Conservation (phyloP, 768 basidiomycete species). For the Boletus pseudopeckii region DNA sequence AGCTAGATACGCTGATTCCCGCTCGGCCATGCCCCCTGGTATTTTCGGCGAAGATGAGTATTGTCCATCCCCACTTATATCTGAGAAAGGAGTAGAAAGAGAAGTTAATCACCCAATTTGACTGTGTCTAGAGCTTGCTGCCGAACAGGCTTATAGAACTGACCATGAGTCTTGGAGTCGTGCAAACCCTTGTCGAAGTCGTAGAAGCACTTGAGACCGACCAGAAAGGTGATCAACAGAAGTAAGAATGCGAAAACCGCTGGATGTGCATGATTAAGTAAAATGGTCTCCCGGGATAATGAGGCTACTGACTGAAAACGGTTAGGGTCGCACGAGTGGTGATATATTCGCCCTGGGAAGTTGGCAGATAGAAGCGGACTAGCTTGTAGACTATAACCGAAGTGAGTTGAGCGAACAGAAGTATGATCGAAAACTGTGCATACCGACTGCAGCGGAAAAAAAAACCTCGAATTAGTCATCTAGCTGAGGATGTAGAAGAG, state of each 20-base stretch:
- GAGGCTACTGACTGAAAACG: slow-evolving; percentile 61
- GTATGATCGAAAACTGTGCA: slow-evolving; percentile 2
- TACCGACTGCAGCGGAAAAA: slow-evolving; percentile 25
- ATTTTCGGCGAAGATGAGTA: slow-evolving; percentile 39
- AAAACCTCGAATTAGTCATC: slow-evolving; percentile 1
- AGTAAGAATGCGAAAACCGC: slow-evolving; percentile 76
- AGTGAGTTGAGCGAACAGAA: background rate
- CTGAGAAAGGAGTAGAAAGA: slow-evolving; percentile 31
- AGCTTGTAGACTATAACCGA: slow-evolving; percentile 68
- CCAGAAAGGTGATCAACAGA: slow-evolving; percentile 66
- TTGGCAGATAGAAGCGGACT: slow-evolving; percentile 74
- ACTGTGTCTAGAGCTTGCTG: slow-evolving; percentile 20
- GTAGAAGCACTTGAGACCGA: slow-evolving; percentile 74
- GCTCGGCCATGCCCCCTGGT: slow-evolving; percentile 45
- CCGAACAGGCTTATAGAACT: slow-evolving; percentile 40
- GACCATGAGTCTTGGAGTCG: slow-evolving; percentile 71
- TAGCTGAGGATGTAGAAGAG: background rate
- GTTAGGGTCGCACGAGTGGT: slow-evolving; percentile 81
- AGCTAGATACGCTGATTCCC: slow-evolving; percentile 42
- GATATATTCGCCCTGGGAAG: slow-evolving; percentile 49
- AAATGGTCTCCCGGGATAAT: background rate
- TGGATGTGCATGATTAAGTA: slow-evolving; percentile 26
- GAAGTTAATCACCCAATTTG: slow-evolving; percentile 37
- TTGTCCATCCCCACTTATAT: slow-evolving; percentile 45
- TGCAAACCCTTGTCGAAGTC: slow-evolving; percentile 83